Percentiles rank a stretch among this genome's conserved stretches.
Evolutionary conservation across 129 eudicot species (phyloP).

Genomic region (Ambrosia artemisiifolia): DNA sequence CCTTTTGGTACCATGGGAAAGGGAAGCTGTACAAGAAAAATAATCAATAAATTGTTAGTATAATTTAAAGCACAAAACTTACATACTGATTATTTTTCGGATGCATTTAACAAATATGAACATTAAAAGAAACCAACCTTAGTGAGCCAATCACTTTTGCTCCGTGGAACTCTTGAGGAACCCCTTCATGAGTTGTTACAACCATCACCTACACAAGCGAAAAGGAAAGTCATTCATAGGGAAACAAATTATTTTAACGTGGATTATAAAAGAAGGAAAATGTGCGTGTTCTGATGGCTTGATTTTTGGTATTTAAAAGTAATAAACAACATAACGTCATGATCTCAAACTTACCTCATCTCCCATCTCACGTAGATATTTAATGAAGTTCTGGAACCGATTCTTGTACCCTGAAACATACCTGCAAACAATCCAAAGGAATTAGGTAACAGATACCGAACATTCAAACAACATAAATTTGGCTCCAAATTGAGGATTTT

Average conservation of each 20-base stretch:
- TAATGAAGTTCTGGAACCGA: conserved; percentile 93
- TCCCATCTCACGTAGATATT: conserved; percentile 94
- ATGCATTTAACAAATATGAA: not conserved
- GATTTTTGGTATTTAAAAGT: not conserved
- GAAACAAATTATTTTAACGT: not conserved
- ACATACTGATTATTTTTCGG: not conserved
- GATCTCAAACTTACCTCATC: conserved; percentile 69
- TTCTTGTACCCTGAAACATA: conserved; percentile 95
- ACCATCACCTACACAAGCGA: conserved; percentile 72
- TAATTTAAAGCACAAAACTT: not conserved
- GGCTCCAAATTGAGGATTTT: not conserved
- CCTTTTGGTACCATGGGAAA: conserved; percentile 92
- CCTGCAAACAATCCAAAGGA: conserved; percentile 44
- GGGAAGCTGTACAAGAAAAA: conserved; percentile 66
- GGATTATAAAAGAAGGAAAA: conserved; percentile 1
- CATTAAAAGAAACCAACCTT: conserved; percentile 41
- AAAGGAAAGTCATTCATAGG: not conserved
- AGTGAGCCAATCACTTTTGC: conserved; percentile 78
- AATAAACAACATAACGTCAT: conserved; percentile 1
- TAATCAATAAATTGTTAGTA: conserved; percentile 16
- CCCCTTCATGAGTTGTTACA: conserved; percentile 96
- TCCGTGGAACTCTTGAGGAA: conserved; percentile 89
- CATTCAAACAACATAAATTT: not conserved
- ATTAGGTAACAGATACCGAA: conserved; percentile 5
- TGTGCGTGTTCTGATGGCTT: not conserved